Base-by-base conservation (phyloP, 306 rosid species). In the Cicer cuneatum region DNA sequence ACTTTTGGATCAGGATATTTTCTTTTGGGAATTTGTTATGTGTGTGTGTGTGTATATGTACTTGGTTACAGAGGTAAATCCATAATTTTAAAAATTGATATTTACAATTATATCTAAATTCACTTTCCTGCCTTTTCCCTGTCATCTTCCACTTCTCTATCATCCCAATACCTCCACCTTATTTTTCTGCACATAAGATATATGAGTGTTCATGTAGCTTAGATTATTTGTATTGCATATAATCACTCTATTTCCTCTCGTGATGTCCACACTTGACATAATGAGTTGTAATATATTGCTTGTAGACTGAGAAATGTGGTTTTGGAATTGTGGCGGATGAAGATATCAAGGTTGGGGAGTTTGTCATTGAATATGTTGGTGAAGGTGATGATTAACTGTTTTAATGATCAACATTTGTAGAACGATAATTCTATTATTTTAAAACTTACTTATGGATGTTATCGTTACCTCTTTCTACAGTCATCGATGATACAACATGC, bases 241-340 rank as follows among this genome's bases (percentile, higher is more conserved):
- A 29, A 29, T 29, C 35, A 29, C 35, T 29, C 35, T 29, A 21
- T 21, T 29, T 29, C 35, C 35, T 29, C 5, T 29, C 35, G 35
- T 29, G 35, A 29, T 74, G 16, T 56, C 13, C 61, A 18, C 75
- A 48, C 46, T 62, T 75, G 11, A 52, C 15, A 8, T 58, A 12
- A 43, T 58, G 70, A 80, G 68, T 65, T 83, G 69, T 74, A 74
- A 47, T 76, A 58, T 67, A 12, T 80, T 83, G 58, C 64, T 83
- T 86, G 86, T 78, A 93, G 98, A 93, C 97, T 73, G 96, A 89
- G 82, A 93, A 91, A 85, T 93, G 98, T 80, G 98, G 97, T 61
- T 89, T 88, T 79, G 97, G 97, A 79, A 89, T 93, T 59, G 82
- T 91, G 80, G 94, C 96, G 5, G 92, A 84, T 83, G 98, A 93